A percentile compares a stretch with the other conserved stretches of the same genome.
Evolutionary conservation across 805 yeast species (phyloP).

Genomic region (Hanseniaspora nectarophila): DNA sequence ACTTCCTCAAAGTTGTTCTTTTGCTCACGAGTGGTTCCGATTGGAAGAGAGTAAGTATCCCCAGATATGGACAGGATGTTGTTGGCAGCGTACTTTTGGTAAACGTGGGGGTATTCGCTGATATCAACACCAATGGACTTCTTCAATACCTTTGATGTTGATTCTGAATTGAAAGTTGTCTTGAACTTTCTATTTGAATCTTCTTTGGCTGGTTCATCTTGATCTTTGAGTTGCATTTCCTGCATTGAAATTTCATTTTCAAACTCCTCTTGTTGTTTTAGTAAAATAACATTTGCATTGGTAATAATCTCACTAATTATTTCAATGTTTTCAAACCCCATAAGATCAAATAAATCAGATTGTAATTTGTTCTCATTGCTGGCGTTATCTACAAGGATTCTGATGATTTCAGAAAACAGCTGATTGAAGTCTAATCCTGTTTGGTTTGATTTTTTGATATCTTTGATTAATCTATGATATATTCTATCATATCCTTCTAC

Average conservation of each 20-base stretch:
- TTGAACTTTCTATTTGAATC: conserved; percentile 35
- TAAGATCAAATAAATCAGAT: conserved; percentile 57
- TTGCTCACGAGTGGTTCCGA: conserved; percentile 59
- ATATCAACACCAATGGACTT: conserved; percentile 34
- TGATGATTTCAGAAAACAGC: not conserved
- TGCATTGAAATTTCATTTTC: conserved; percentile 20
- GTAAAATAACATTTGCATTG: conserved; percentile 30
- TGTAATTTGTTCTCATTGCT: conserved; percentile 51
- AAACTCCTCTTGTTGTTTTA: conserved; percentile 19
- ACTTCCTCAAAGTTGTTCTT: conserved; percentile 66
- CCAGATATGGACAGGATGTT: conserved; percentile 69
- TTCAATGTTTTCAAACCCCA: conserved; percentile 82
- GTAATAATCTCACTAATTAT: conserved; percentile 53
- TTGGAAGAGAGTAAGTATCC: conserved; percentile 64
- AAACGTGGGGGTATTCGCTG: conserved; percentile 76
- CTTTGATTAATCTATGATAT: not conserved
- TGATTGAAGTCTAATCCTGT: not conserved
- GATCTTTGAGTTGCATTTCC: conserved; percentile 32
- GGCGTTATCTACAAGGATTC: conserved; percentile 24
- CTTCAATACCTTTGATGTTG: conserved; percentile 24
- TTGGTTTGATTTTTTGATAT: not conserved
- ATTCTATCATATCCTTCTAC: not conserved
- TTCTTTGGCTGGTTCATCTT: conserved; percentile 40
- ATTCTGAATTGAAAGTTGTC: conserved; percentile 35
- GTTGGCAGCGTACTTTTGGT: conserved; percentile 53